A percentile compares a stretch with the other conserved stretches of the same genome.
Evolutionary conservation across 129 eudicot genomes (phyloP).

Genomic region (Pseudognaphalium luteoalbum): DNA sequence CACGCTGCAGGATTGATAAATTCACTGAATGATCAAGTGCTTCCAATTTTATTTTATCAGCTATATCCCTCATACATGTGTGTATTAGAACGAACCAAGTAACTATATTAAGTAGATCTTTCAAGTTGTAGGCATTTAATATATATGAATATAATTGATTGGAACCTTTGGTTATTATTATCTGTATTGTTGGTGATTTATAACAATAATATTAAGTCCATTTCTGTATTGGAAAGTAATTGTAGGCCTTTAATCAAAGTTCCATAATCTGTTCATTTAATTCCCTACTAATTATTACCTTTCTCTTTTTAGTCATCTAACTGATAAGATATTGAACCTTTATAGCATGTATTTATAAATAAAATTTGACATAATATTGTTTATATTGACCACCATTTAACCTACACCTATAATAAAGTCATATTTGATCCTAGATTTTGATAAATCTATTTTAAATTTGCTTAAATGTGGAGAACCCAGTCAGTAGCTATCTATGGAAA

Average conservation of each 20-base stretch:
- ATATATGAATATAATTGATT: not conserved
- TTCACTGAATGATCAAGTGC: not conserved
- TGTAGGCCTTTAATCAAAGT: not conserved
- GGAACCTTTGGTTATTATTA: conserved; percentile 7
- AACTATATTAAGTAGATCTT: not conserved
- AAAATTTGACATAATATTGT: too few relatives aligned
- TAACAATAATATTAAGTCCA: not conserved
- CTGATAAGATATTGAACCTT: not conserved
- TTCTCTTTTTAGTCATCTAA: conserved; percentile 11
- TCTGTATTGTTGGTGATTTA: not conserved
- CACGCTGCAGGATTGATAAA: not conserved
- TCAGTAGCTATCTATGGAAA: not conserved
- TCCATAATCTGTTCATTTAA: not conserved
- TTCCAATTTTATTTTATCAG: not conserved
- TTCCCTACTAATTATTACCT: not conserved
- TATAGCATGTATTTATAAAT: not conserved
- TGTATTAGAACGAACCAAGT: not conserved
- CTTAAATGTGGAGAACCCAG: not conserved
- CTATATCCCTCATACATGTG: not conserved
- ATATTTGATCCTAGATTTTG: not conserved
- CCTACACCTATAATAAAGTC: not conserved
- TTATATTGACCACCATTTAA: not conserved
- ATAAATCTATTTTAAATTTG: not conserved
- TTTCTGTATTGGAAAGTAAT: conserved; percentile 12
- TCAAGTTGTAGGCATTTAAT: conserved; percentile 20